Conservation (phyloP, 441 rosid species). For the Populus hybrid region DNA sequence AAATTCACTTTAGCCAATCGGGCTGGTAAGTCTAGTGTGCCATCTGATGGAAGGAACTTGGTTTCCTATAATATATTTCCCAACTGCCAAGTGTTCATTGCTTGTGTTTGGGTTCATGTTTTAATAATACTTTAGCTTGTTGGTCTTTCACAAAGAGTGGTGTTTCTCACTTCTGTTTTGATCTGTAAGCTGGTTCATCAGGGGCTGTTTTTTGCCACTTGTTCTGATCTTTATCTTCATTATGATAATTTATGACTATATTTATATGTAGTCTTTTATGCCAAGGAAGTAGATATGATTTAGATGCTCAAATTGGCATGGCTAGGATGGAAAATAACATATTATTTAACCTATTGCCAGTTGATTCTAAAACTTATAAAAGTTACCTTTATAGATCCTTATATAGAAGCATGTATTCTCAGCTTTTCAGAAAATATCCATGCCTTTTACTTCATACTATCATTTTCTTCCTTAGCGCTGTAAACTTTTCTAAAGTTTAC, state of each 20-base stretch:
- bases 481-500: neutral
- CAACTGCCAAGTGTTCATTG: slow-evolving; percentile 3
- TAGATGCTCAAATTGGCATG: neutral
- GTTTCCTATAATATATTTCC: neutral
- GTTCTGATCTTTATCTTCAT: neutral
- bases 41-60: neutral
- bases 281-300: neutral
- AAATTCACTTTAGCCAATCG: slow-evolving; percentile 36
- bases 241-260: neutral
- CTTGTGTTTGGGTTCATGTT: slow-evolving; percentile 1
- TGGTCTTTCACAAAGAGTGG: slow-evolving; percentile 4
- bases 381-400: neutral
- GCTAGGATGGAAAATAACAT: neutral
- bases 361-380: neutral
- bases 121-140: slow-evolving; percentile 1
- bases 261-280: neutral
- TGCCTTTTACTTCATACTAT: neutral
- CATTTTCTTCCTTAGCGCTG: neutral
- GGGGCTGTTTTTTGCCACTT: neutral
- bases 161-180: slow-evolving; percentile 6
- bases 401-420: neutral
- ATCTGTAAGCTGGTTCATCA: slow-evolving; percentile 4
- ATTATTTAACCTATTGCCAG: neutral
- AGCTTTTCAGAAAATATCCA: neutral
- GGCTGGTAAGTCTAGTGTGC: slow-evolving; percentile 30